Percentiles rank a stretch among this genome's conserved stretches.
These are phyloP conservation scores for Orbilia oligospora DNA, from an alignment of 2,329 filamentous ascomycete species.

Conservation along the genomic window DNA sequence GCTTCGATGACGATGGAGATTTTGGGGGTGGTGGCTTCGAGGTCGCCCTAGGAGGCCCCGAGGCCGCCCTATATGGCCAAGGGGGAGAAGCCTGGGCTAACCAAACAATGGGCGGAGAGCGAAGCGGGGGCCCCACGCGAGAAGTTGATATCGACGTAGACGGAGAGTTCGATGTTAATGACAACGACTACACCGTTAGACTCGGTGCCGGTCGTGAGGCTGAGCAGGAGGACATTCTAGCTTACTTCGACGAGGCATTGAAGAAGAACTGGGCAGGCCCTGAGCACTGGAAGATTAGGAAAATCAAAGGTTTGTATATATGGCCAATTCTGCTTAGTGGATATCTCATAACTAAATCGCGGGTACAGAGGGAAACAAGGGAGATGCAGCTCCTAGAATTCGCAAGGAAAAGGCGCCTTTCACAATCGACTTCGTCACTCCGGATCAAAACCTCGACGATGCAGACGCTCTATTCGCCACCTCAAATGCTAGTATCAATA, in stretches of 20 bases:
- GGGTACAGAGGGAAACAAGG: slow-evolving; percentile 43
- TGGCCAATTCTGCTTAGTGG: background rate
- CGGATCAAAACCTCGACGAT: slow-evolving; percentile 79
- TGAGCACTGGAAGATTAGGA: slow-evolving; percentile 98
- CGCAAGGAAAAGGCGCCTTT: slow-evolving; percentile 97
- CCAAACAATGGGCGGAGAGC: slow-evolving; percentile 83
- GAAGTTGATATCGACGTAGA: slow-evolving; percentile 71
- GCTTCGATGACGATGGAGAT: slow-evolving; percentile 87
- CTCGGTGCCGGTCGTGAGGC: slow-evolving; percentile 77
- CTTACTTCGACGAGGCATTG: slow-evolving; percentile 95
- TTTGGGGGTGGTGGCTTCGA: slow-evolving; percentile 85
- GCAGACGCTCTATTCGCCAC: slow-evolving; percentile 84
- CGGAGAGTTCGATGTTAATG: slow-evolving; percentile 75
- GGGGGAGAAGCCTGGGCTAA: slow-evolving; percentile 96
- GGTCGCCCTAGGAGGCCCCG: slow-evolving; percentile 79
- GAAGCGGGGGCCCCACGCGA: slow-evolving; percentile 70
- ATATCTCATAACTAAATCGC: background rate
- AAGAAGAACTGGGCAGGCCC: slow-evolving; percentile 98
- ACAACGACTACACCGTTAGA: slow-evolving; percentile 77
- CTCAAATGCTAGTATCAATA: slow-evolving; percentile 83
- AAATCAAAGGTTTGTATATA: slow-evolving; percentile 80
- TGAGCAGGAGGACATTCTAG: slow-evolving; percentile 92
- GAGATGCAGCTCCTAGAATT: slow-evolving; percentile 69
- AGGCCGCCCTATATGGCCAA: slow-evolving; percentile 86
- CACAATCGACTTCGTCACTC: slow-evolving; percentile 87